Evolutionary conservation across 495 filamentous ascomycete genomes (phyloP), one percentile per base, ranked within the genome.

Genomic region (Penicillium taxi): DNA sequence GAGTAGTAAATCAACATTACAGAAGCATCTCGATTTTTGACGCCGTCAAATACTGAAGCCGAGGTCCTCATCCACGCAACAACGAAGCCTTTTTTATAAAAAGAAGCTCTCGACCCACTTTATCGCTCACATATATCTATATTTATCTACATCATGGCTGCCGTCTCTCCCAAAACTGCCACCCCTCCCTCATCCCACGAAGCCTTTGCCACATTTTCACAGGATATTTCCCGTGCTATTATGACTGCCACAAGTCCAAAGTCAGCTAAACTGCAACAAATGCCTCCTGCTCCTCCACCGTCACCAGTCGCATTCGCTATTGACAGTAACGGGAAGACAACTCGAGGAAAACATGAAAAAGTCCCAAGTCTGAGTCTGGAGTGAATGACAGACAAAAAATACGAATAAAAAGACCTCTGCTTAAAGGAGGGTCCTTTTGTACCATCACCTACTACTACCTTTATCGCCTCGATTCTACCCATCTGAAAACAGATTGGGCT

Each of bases 221-320:
- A 70, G 41, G 59, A 71, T 30, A 56, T 70, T 48, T 56, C 50
- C 31, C 59, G 61, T 25, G 64, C 57, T 30, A 56, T 70, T 45
- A 54, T 64, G 44, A 52, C 53, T 23, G 54, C 55, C 23, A 37
- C 56, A 11, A 47, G 43, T 24, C 44, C 56, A 9, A 57, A 37
- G 17, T 14, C 45, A 21, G 21, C 33, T 5, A 53, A 50, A 41
- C 35, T 30, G 5, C 37, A 32, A 30, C 53, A 61, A 8, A 61
- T 67, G 18, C 66, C 70, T 6, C 65, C 70, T 0, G 52, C 52
- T 5, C 70, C 69, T 5, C 70, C 70, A 12, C 70, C 70, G 4
- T 69, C 64, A 2, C 70, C 69, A 0, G 66, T 71, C 34, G 55
- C 57, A 32, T 66, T 61, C 24, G 49, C 52, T 17, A 40, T 50